phyloP scores from a whole-genome alignment of 2,329 filamentous ascomycete species.

The Colletotrichum noveboracense region DNA sequence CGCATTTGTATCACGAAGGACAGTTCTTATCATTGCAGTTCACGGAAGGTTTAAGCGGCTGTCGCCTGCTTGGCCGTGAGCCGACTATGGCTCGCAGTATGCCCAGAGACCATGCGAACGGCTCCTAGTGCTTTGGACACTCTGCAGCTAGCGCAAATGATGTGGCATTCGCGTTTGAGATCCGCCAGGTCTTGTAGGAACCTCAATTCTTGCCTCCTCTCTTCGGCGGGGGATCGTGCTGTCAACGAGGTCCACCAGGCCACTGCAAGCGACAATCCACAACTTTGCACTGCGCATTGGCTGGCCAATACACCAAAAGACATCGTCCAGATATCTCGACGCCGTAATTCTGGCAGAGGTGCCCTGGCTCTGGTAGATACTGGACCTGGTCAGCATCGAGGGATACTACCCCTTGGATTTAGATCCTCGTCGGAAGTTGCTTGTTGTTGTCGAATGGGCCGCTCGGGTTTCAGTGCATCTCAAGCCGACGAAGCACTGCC shows the following conservation, averaged over 20 bases:
- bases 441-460: neutral
- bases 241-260: neutral
- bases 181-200: neutral
- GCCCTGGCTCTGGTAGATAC: neutral
- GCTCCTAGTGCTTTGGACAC: neutral
- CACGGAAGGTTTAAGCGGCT: neutral
- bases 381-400: neutral
- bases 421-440: neutral
- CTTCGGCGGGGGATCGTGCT: neutral
- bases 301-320: neutral
- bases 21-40: neutral
- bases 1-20: neutral
- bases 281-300: neutral
- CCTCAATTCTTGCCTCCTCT: neutral
- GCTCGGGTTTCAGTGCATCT: neutral
- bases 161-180: neutral
- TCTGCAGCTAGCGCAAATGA: neutral
- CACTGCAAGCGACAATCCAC: neutral
- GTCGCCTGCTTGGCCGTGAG: neutral
- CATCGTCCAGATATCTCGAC: neutral
- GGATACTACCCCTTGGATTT: neutral
- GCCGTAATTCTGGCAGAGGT: neutral
- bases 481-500: conserved; percentile 42
- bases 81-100: neutral
- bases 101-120: neutral